Evolutionary conservation across 2,329 filamentous ascomycete genomes (phyloP).

Genomic region (Calonectria leucothoes): DNA sequence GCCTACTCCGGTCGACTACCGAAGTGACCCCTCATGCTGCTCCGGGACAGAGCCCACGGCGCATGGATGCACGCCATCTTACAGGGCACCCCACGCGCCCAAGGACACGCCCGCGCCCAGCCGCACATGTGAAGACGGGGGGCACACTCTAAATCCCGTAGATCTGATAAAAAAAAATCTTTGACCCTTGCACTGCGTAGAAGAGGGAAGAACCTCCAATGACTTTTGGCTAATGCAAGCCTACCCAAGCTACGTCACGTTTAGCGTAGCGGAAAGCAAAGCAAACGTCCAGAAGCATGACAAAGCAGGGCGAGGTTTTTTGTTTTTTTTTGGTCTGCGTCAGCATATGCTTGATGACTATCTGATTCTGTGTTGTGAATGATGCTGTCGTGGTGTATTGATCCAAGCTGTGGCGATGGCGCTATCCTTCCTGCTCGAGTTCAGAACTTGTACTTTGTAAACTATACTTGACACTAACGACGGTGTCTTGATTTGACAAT

Average conservation of each 20-base stretch:
- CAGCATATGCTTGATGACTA: neutral
- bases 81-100: conserved; percentile 8
- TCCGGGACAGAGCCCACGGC: conserved; percentile 1
- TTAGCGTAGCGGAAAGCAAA: neutral
- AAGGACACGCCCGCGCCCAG: conserved; percentile 9
- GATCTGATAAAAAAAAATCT: conserved; percentile 19
- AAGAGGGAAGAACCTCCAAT: neutral
- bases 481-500: neutral
- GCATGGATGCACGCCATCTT: conserved; percentile 3
- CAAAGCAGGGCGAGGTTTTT: neutral
- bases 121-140: conserved; percentile 1
- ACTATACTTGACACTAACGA: too few relatives aligned
- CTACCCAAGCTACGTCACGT: conserved; percentile 1
- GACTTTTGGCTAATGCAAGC: neutral
- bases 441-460: neutral
- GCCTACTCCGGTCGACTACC: conserved; percentile 20
- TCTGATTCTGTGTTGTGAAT: neutral
- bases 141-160: neutral
- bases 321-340: neutral
- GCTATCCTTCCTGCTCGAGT: too few relatives aligned
- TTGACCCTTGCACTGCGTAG: neutral
- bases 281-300: neutral
- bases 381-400: neutral
- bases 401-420: neutral
- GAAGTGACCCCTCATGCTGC: conserved; percentile 21